Evolutionary conservation across 306 rosid genomes (phyloP), one percentile per base, ranked within the genome.

Genomic region (Cyclanthera cordifolia): DNA sequence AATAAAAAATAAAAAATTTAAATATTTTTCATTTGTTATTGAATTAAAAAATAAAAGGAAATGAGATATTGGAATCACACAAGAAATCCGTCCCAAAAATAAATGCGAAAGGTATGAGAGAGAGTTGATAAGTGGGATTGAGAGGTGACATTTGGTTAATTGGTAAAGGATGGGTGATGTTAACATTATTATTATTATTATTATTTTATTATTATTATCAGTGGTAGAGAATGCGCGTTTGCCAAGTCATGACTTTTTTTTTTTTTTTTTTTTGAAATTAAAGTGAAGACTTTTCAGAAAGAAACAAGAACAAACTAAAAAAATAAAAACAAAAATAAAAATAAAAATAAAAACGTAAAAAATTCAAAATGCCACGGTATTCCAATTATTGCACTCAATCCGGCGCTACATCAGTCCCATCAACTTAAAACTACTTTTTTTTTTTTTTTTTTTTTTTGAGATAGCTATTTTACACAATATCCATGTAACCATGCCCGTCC

Each of bases 311-410:
- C n/a, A n/a, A n/a, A n/a, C n/a, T n/a, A n/a, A n/a, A n/a, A n/a
- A n/a, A n/a, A n/a, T n/a, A n/a, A n/a, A n/a, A n/a, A n/a, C n/a
- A n/a, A n/a, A n/a, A n/a, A n/a, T n/a, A n/a, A n/a, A n/a, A n/a
- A n/a, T n/a, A n/a, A n/a, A n/a, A n/a, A n/a, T n/a, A n/a, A n/a
- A 2, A 52, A 20, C 13, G 27, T 52, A 16, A 23, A 54, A 54
- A 54, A 4, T 56, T n/a, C n/a, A n/a, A 4, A 27, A 57, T 57
- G 43, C 14, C 65, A 57, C 65, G 65, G 2, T 43, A 0, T 28
- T 23, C 6, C n/a, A 53, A 57, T 57, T 57, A 57, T 28, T 57
- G 65, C 65, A 57, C 65, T 23, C 65, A 57, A 28, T 57, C 65
- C 65, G 65, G 65, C 65, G 65, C 65, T 20, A 57, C 61, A 27